Evolutionary conservation across 75 land plant genomes (phyloP).

Genomic region (Pseudotsuga menziesii): DNA sequence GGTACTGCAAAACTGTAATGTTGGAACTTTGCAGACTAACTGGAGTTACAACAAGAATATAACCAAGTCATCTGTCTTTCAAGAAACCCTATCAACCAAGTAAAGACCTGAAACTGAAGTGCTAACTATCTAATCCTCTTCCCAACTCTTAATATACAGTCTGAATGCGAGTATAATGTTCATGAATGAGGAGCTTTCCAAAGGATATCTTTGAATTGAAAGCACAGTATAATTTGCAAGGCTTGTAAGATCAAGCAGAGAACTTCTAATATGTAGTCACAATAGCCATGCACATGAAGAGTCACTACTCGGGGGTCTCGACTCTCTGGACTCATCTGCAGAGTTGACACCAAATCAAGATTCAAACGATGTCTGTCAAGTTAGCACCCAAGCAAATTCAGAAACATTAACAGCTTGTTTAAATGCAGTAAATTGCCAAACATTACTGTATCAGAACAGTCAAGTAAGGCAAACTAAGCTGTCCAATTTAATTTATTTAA

Average conservation of each 20-base stretch:
- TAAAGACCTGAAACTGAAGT: background rate
- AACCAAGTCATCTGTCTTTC: conserved; percentile 1
- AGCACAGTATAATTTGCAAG: background rate
- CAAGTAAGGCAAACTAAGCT: background rate
- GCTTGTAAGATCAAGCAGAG: background rate
- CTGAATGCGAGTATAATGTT: background rate
- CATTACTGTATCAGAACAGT: background rate
- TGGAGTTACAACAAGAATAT: background rate
- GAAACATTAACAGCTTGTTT: background rate
- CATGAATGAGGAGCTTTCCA: background rate
- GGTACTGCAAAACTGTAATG: conserved; percentile 7
- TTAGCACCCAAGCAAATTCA: background rate
- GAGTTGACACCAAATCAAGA: background rate
- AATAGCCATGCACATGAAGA: background rate
- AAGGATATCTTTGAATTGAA: background rate
- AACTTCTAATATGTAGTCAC: background rate
- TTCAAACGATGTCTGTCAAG: background rate
- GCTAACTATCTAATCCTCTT: conserved; percentile 2
- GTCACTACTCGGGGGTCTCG: background rate
- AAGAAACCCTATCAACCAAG: background rate
- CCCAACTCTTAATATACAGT: conserved; percentile 1
- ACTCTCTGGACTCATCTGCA: background rate
- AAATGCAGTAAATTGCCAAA: background rate
- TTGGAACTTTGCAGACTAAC: conserved; percentile 1
- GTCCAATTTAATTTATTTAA: background rate